Percentiles rank a stretch among this genome's conserved stretches.
phyloP scores from a whole-genome alignment of 306 rosid species.

The Quercus variabilis region DNA sequence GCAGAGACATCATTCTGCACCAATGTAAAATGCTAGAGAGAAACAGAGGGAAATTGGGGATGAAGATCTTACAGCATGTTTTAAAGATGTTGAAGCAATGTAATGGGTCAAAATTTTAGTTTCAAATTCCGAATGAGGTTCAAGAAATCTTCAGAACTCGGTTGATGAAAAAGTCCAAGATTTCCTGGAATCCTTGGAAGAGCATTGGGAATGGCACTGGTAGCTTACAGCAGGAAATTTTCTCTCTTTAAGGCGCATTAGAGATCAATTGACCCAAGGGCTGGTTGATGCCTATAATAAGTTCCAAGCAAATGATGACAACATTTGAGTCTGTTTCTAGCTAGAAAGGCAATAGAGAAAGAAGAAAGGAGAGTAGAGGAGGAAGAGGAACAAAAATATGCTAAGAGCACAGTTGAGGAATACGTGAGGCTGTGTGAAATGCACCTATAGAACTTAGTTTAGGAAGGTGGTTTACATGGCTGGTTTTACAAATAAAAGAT shows the following conservation, averaged over 20 bases:
- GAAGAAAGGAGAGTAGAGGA: no score
- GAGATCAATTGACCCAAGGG: no score
- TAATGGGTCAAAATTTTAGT: conserved; percentile 47
- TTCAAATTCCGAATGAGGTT: conserved; percentile 64
- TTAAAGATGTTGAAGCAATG: conserved; percentile 9
- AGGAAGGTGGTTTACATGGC: no score
- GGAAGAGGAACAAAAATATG: no score
- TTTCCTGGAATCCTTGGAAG: conserved; percentile 57
- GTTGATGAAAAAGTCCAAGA: conserved; percentile 61
- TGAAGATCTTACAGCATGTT: conserved; percentile 62
- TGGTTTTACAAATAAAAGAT: no score
- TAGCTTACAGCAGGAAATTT: conserved; percentile 65
- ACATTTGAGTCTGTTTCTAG: no score
- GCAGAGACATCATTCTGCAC: background rate
- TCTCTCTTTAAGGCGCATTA: background rate
- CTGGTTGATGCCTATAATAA: no score
- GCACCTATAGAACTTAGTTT: no score
- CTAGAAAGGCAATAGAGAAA: no score
- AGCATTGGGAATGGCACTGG: conserved; percentile 68
- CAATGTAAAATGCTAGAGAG: conserved; percentile 26
- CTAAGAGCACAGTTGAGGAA: conserved; percentile 50
- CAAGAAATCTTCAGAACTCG: conserved; percentile 63
- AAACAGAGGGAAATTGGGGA: conserved; percentile 73
- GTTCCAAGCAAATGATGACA: no score
- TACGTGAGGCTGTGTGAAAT: no score